Base-by-base conservation (phyloP, 768 basidiomycete species). In the Kwoniella mangroviensis region DNA sequence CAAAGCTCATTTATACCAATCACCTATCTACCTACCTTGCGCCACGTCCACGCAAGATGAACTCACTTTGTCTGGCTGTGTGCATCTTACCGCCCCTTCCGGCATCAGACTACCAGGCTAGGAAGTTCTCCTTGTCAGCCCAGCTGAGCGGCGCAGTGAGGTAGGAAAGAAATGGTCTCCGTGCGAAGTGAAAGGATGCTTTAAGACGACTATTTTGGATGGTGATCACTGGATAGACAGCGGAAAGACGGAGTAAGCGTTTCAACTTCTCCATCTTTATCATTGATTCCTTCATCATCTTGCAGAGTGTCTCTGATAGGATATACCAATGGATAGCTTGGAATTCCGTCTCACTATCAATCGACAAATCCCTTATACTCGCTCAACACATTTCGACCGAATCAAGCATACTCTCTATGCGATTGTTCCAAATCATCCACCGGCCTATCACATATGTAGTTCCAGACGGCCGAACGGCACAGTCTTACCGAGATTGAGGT, bases 311-410 rank as follows among this genome's bases (percentile, higher is more conserved):
- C 34, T 0, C 34, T 34, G 34, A 34, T 34, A 7, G 1, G 34
- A 34, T 34, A 34, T 4, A 34, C 4, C 6, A 7, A 34, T 34
- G 5, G 34, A 43, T 24, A 60, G 42, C 19, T 60, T 42, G 4
- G 58, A 60, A n/a, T 60, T 60, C 42, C 9, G 2, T 4, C 41
- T 60, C 10, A 6, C 1, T 9, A 45, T 60, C 58, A 42, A 41
- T 5, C 41, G 58, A 15, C 17, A 13, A 12, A 42, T 45, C 7
- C 58, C 58, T 7, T 60, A 42, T 13, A 26, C 58, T 1, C 58
- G 58, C 7, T 12, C 40, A 12, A 60, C 58, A 2, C 58, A 60
- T 21, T 60, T 60, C 22, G 58, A 60, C 58, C 13, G 58, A 41
- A n/a, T 60, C 2, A 3, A 4, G 1, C 58, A 60, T 22, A 12